Base-by-base conservation (phyloP, 2,329 filamentous ascomycete genomes). In the Botrytis paeoniae region DNA sequence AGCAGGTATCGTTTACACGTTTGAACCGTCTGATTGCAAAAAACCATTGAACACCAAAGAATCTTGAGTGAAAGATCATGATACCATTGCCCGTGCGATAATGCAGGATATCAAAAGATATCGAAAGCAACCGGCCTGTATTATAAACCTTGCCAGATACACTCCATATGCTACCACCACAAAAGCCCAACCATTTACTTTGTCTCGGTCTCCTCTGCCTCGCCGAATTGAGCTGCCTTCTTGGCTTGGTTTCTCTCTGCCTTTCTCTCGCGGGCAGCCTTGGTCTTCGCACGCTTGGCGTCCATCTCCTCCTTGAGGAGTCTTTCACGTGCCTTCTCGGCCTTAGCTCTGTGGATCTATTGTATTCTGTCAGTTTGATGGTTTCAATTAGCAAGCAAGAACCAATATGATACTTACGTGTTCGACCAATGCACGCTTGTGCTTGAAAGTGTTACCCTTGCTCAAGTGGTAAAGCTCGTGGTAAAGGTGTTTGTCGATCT, bases 361-460 rank as follows among this genome's bases (percentile, higher is more conserved):
- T 54, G 0, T 35, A 54, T 72, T 63, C 74, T 76, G 77, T 80
- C 79, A 78, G 78, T 63, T 20, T n/a, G 5, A 39, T 22, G 12
- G 9, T 45, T 39, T 12, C 18, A 18, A 57, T 64, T 29, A 43
- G 22, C 2, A 68, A 25, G 20, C 37, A 59, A 16, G 8, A n/a
- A 20, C 35, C 20, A 43, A 29, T n/a, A 16, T 51, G 9, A 72
- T 82, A 94, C 96, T 84, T 97, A 99, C 96, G 89, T 99, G 96
- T 91, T 99, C 96, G 85, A 99, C 94, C 82, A 99, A 92, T 84
- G 95, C 96, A 88, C 96, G 93, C 95, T 98, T 99, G 94, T 99
- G 96, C 95, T 99, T 99, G 93, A 99, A 99, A 86, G 96, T 95
- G 92, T 99, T 99, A 97, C 96, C 97, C 95, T 99, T 99, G 92